These are phyloP conservation scores for Dioscorea dumetorum DNA, from an alignment of 106 monocot species.

Conservation along the genomic window DNA sequence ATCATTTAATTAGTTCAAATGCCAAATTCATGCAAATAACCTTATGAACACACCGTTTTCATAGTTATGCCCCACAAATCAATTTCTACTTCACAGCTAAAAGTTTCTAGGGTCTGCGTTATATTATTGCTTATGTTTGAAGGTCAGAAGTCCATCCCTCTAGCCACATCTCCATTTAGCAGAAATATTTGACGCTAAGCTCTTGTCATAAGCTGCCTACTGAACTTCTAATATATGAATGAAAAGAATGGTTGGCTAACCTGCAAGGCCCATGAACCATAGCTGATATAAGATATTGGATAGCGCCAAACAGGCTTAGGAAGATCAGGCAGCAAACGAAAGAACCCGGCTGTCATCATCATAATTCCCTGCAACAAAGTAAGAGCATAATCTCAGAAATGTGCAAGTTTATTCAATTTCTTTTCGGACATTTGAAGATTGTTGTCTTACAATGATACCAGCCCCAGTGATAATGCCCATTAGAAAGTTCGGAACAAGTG, in stretches of 20 bases:
- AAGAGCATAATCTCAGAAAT: not conserved
- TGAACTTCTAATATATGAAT: no score
- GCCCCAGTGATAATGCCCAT: constrained; percentile 86
- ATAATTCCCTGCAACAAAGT: constrained; percentile 68
- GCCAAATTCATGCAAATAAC: no score
- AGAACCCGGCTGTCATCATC: constrained; percentile 92
- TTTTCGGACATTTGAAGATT: not conserved
- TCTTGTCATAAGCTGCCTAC: no score
- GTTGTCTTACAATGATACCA: constrained; percentile 60
- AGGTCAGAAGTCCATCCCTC: no score
- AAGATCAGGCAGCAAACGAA: constrained; percentile 74
- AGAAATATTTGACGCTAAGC: no score
- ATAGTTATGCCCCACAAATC: no score
- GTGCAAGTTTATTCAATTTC: not conserved
- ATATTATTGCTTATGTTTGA: no score
- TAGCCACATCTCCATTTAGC: no score
- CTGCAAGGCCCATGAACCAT: constrained; percentile 85
- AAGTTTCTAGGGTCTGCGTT: no score
- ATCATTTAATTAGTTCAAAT: no score
- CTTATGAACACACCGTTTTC: no score
- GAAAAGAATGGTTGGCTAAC: constrained; percentile 16
- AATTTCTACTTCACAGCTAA: no score
- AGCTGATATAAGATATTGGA: constrained; percentile 75
- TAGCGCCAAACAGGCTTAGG: constrained; percentile 85
- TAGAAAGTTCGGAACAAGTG: constrained; percentile 79